phyloP scores from a whole-genome alignment of 2,329 filamentous ascomycete species.

The Thermoascus crustaceus region DNA sequence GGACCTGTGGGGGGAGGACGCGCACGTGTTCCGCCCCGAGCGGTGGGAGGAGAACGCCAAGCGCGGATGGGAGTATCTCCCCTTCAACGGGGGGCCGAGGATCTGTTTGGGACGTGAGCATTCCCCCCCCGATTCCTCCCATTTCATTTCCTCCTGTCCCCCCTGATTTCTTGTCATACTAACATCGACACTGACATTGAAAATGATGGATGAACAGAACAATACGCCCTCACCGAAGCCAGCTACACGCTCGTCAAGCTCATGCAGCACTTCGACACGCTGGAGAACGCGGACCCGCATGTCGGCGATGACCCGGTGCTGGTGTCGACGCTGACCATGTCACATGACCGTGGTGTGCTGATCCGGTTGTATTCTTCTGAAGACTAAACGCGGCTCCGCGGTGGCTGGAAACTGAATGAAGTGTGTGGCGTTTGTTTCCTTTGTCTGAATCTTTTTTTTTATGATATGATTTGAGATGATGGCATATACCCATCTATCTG shows the following conservation, averaged over 20 bases:
- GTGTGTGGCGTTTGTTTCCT: too few species aligned
- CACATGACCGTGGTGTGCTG: background rate
- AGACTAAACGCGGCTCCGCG: too few species aligned
- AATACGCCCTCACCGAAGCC: conserved; percentile 36
- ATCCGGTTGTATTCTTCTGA: background rate
- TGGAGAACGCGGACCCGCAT: conserved; percentile 19
- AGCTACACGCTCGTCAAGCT: conserved; percentile 32
- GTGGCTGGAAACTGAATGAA: too few species aligned
- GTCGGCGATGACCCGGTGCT: background rate
- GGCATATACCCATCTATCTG: too few species aligned
- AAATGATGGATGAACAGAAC: conserved; percentile 18
- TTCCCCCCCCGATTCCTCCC: too few species aligned
- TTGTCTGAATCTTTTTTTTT: too few species aligned
- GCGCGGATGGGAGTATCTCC: conserved; percentile 31
- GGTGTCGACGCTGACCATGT: background rate
- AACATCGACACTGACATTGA: too few species aligned
- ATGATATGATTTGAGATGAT: too few species aligned
- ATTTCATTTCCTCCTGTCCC: background rate
- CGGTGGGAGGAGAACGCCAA: conserved; percentile 38
- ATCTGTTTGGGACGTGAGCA: conserved; percentile 34
- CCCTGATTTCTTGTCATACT: background rate
- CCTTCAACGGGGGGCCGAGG: conserved; percentile 32
- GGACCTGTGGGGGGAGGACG: conserved; percentile 39
- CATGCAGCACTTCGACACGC: conserved; percentile 28
- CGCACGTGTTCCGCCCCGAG: conserved; percentile 41